phyloP scores from a whole-genome alignment of 163 green algal genomes.

The Chlorella variabilis region DNA sequence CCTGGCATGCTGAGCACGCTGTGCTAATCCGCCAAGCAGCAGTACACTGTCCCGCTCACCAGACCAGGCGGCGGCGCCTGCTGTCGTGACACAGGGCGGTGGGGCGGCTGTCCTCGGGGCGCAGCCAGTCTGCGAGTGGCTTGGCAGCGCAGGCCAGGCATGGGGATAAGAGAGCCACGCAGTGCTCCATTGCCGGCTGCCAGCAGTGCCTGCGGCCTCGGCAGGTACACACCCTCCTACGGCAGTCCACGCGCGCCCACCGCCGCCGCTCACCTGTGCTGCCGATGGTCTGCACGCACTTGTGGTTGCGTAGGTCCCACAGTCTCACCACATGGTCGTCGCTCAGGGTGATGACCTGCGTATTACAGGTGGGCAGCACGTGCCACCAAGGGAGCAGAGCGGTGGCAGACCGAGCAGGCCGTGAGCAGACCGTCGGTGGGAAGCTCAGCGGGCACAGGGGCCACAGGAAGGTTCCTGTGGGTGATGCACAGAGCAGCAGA shows the following conservation, averaged over 20 bases:
- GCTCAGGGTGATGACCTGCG: slow-evolving; percentile 63
- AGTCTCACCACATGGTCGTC: slow-evolving; percentile 73
- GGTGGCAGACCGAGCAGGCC: no score
- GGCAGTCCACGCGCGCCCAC: not conserved
- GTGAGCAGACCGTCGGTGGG: no score
- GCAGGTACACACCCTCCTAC: not conserved
- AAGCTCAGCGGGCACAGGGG: no score
- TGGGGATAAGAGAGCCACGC: no score
- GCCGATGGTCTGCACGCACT: slow-evolving; percentile 80
- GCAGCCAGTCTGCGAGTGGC: slow-evolving; percentile 64
- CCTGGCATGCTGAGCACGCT: no score
- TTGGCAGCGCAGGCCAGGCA: no score
- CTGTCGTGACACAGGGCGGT: slow-evolving; percentile 72
- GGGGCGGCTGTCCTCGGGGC: slow-evolving; percentile 61
- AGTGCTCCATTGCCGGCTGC: no score
- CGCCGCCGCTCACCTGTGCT: not conserved
- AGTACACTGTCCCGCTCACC: not conserved
- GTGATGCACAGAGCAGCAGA: no score
- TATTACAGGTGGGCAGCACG: not conserved
- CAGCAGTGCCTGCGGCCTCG: no score
- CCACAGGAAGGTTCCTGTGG: no score
- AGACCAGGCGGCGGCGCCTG: slow-evolving; percentile 60
- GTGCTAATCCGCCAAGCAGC: not conserved
- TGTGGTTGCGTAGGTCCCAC: slow-evolving; percentile 85
- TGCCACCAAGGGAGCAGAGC: not conserved